Conservation (phyloP, 2,329 filamentous ascomycete species). For the Sporothrix variecibatus region DNA sequence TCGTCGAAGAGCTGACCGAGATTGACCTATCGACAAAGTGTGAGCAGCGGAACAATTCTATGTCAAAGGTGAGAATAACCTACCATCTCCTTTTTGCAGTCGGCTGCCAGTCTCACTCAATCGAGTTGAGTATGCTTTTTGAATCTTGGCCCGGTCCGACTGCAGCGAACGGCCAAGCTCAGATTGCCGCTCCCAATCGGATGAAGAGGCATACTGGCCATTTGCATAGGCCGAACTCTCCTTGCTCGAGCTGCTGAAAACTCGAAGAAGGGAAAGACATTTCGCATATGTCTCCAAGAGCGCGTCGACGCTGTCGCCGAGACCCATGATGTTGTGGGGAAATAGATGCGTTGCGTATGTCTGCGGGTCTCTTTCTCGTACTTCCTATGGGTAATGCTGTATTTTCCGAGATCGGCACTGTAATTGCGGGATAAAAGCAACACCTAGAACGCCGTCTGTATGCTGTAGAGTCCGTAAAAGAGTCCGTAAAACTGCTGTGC, state of each 20-base stretch:
- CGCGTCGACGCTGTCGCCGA: conserved; percentile 47
- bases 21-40: conserved; percentile 37
- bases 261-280: conserved; percentile 44
- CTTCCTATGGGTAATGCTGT: background rate
- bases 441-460: background rate
- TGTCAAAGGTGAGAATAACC: conserved; percentile 31
- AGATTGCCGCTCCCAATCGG: background rate
- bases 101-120: conserved; percentile 45
- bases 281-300: conserved; percentile 52
- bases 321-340: conserved; percentile 36
- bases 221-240: background rate
- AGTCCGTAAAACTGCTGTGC: background rate
- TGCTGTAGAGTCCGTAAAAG: background rate
- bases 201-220: background rate
- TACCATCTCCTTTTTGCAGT: conserved; percentile 53
- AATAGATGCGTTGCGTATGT: background rate
- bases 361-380: background rate
- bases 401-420: background rate
- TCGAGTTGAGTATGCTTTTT: conserved; percentile 46
- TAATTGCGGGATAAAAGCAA: background rate
- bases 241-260: background rate
- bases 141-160: conserved; percentile 45
- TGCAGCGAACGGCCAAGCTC: conserved; percentile 39
- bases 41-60: background rate
- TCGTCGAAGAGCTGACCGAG: conserved; percentile 44